Evolutionary conservation across 176 grass and related monocot species (phyloP), one percentile per base, ranked within the genome.

Genomic region (Cenchrus fungigraminus): DNA sequence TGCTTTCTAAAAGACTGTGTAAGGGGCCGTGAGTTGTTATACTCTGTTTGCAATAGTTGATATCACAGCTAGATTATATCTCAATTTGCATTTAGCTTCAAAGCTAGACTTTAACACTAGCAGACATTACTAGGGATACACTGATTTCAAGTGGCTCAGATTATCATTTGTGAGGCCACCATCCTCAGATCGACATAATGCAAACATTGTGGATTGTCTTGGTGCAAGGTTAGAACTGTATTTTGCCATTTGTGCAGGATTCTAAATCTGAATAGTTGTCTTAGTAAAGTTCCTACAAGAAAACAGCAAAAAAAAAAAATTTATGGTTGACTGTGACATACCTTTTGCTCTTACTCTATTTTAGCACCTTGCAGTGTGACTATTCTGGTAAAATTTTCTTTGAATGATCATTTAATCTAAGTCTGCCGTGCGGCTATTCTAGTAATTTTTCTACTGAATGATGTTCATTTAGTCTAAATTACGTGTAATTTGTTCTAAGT

Each of bases 301-400:
- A 43, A 57, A 31, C 13, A 32, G 25, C 44, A 65, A 13, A 2
- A 67, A 44, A 4, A 74, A 20, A 68, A 20, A 66, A 7, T 62
- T 20, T 67, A 50, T 62, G 31, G 47, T 67, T 90, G 29, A 70
- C 5, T 78, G 16, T 32, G 3, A 37, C 9, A 4, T 84, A 20
- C 42, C 42, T 67, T 89, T 64, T 61, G 81, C 50, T 87, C 32
- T 40, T 77, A 68, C 37, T 74, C 81, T 14, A 70, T 67, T 61
- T 43, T 9, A 43, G 45, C 63, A 69, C 66, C 64, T 11, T 83
- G 14, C 12, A 65, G 1, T 32, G 7, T 20, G 13, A 71, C 55
- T 78, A 20, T 81, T 37, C 40, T 66, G 52, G 20, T 44, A 1
- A 59, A 8, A 4, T 34, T 73, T 74, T 84, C n/a, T 34, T 12